Evolutionary conservation across 2,329 filamentous ascomycete species (phyloP), one percentile per base, ranked within the genome.

Genomic region (Leptoxyphium fumago): DNA sequence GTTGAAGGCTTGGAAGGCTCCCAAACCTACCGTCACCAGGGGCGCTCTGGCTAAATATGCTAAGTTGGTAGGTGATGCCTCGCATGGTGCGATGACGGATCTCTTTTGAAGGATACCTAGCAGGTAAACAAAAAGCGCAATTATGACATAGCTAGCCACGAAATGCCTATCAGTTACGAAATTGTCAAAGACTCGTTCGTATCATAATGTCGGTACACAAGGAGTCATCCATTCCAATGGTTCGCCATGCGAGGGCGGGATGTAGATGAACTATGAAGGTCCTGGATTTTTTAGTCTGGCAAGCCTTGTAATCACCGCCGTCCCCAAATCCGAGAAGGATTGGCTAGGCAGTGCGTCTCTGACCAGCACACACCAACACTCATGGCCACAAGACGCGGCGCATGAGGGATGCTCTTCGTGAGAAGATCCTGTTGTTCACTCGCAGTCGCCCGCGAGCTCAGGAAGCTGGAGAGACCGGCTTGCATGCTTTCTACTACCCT

Each of bases 31-130:
- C 48, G 84, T 94, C 9, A 87, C 80, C 53, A 76, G 89, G 45
- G 89, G 89, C 34, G 81, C 82, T 36, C 59, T 96, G 67, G 88
- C 85, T 5, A 96, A 96, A 71, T 96, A 96, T 68, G 84, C 84
- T 6, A 69, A 75, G 38, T 64, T 95, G 56, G 89, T 96, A 0
- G 83, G 87, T 1, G 88, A 95, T 74, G 89, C 89, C 10, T 89
- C 82, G 61, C 83, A 89, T 56, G 89, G 89, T 5, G 87, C 87
- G 8, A 82, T 94, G 65, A 94, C 88, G 34, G 88, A 94, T 68
- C 60, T 80, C 45, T 84, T 79, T 47, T 77, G 43, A 54, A 7
- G 9, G 7, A 28, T 6, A 14, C 5, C 39, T 14, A 18, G 15
- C 26, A 2, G 14, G 18, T 3, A 38, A 3, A 26, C 21, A 26